Base-by-base conservation (phyloP, 2,329 filamentous ascomycete genomes). In the Aspergillus spinulosporus region DNA sequence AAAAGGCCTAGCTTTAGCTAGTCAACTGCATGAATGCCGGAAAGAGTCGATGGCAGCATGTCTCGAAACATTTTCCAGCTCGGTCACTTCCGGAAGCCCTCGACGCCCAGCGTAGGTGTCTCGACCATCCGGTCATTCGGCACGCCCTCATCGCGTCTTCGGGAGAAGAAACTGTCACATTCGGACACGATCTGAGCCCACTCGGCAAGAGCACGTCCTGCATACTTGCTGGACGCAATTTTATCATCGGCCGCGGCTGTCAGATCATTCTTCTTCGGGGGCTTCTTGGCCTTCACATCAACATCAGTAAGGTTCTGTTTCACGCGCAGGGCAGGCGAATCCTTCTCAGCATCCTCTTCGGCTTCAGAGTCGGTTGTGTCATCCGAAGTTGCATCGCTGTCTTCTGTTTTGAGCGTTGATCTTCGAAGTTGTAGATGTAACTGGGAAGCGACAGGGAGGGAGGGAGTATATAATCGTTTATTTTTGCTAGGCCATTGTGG, bases 121-220 rank as follows among this genome's bases (percentile, higher is more conserved):
- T 88, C 85, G 34, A 87, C 83, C 55, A 78, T 72, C 51, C 75
- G 75, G 64, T 84, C 81, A 31, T 68, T 70, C 2, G 83, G 82
- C 14, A 87, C 83, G 15, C 85, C 85, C 67, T 87, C 85, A 48
- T 81, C 80, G 64, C 81, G 83, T 59, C 85, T 75, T 55, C 84
- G 75, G 54, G 84, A 80, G 62, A 85, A 86, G 72, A 87, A 87
- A 61, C 80, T 84, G 64, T 86, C 82, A 62, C 82, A 86, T 64
- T 88, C 85, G 26, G 79, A 78, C 6, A 86, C 80, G 31, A 87
- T 78, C 49, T 84, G 76, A 2, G 79, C 79, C 85, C 85, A 88
- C 68, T 88, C 85, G 1, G 84, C 84, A 37, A 88, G 76, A 8
- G 85, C 83, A 39, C 84, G 78, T 12, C 85, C 85, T n/a, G 80